Percentiles rank a stretch among this genome's conserved stretches.
Evolutionary conservation across 768 basidiomycete species (phyloP).

Genomic region (Russula virescens): DNA sequence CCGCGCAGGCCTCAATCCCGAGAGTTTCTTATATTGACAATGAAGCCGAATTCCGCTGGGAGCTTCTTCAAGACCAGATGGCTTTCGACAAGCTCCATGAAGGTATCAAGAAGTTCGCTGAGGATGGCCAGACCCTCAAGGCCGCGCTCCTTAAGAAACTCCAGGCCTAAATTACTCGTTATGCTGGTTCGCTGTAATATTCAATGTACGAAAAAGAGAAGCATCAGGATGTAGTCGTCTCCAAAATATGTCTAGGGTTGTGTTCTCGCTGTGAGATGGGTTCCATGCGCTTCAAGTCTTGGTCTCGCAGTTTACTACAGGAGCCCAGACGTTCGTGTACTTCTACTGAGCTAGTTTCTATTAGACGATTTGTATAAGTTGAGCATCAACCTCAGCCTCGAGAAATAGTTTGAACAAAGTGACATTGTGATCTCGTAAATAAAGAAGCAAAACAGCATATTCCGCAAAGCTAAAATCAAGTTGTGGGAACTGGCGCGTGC

Average conservation of each 20-base stretch:
- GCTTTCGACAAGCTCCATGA: slow-evolving; percentile 99
- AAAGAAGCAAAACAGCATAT: too few relatives aligned
- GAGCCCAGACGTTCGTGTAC: too few relatives aligned
- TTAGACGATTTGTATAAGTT: background rate
- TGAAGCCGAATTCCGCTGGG: slow-evolving; percentile 95
- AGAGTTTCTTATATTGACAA: slow-evolving; percentile 88
- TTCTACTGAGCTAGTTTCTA: background rate
- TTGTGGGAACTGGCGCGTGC: slow-evolving; percentile 12
- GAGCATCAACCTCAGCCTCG: too few relatives aligned
- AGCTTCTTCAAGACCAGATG: slow-evolving; percentile 89
- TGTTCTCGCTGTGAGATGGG: background rate
- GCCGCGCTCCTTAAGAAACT: slow-evolving; percentile 66
- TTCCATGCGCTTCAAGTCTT: background rate
- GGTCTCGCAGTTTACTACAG: background rate
- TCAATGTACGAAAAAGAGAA: background rate
- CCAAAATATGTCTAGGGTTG: background rate
- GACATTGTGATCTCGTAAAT: too few relatives aligned
- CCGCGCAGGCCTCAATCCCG: slow-evolving; percentile 52
- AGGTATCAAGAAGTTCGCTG: slow-evolving; percentile 97
- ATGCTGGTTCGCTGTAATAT: background rate
- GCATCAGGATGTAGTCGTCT: background rate
- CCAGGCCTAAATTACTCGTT: slow-evolving; percentile 33
- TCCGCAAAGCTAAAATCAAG: slow-evolving; percentile 24
- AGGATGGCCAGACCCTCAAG: slow-evolving; percentile 91
- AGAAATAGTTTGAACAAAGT: too few relatives aligned